phyloP scores from a whole-genome alignment of 441 rosid genomes.

The Monsonia emarginata region DNA sequence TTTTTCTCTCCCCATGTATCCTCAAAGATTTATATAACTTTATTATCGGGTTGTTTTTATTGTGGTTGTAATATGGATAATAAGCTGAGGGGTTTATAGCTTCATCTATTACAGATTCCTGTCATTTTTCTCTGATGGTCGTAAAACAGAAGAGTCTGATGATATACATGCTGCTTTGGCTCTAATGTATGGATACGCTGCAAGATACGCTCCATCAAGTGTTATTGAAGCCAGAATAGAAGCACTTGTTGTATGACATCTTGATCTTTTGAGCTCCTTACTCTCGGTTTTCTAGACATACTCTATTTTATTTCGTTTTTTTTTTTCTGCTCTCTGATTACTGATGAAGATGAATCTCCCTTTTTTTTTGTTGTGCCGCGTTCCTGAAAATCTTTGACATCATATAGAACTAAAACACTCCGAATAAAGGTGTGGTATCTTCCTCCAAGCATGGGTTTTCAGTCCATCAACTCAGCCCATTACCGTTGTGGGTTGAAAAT shows the following conservation, averaged over 20 bases:
- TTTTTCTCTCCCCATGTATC: not conserved
- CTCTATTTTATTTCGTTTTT: conserved; percentile 1
- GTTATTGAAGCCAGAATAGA: conserved; percentile 99
- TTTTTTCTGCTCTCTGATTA: conserved; percentile 7
- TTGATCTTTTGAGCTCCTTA: conserved; percentile 17
- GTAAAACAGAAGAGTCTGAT: conserved; percentile 79
- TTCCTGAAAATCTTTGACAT: not conserved
- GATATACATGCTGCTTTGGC: conserved; percentile 99
- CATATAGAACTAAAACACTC: not conserved
- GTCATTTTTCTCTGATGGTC: conserved; percentile 76
- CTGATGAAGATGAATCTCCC: conserved; percentile 6
- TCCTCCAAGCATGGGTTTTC: too few species aligned
- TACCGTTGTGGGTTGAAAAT: not conserved
- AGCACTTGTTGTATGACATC: conserved; percentile 78
- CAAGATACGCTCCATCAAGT: conserved; percentile 91
- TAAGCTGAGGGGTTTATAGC: conserved; percentile 1
- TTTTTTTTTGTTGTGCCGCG: not conserved
- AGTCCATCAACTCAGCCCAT: not conserved
- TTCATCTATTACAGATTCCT: conserved; percentile 50
- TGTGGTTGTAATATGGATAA: not conserved
- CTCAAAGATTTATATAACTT: not conserved
- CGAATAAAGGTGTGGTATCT: too few species aligned
- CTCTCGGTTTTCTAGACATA: conserved; percentile 5
- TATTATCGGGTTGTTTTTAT: not conserved
- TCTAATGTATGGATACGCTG: conserved; percentile 99